A percentile compares a stretch with the other conserved stretches of the same genome.
Conservation (phyloP, 768 basidiomycete species). For the Polyporus arcularius region DNA sequence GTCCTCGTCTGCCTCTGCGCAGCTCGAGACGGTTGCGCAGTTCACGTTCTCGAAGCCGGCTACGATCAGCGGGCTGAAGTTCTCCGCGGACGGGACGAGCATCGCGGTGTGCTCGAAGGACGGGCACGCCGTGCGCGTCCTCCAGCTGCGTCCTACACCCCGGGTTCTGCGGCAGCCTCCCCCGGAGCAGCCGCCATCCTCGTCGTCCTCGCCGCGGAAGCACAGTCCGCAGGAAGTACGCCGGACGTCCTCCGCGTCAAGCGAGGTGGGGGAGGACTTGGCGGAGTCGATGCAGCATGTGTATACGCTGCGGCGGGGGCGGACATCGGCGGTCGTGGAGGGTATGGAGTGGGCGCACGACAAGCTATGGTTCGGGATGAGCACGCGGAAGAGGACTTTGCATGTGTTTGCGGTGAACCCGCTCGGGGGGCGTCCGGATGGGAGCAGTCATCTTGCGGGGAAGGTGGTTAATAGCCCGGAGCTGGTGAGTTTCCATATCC, state of each 20-base stretch:
- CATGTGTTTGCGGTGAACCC: constrained; percentile 81
- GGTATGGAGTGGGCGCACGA: constrained; percentile 53
- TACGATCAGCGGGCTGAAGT: constrained; percentile 47
- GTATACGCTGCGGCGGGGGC: constrained; percentile 72
- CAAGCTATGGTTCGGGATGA: constrained; percentile 69
- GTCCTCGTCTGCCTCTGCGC: constrained; percentile 16
- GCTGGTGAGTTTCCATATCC: constrained; percentile 39
- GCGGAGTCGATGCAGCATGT: constrained; percentile 48
- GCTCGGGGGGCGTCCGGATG: constrained; percentile 69
- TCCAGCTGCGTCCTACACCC: constrained; percentile 38
- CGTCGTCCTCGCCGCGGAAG: neutral
- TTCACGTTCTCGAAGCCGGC: constrained; percentile 51
- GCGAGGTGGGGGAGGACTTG: constrained; percentile 3
- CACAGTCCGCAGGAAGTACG: neutral
- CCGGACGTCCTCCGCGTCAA: neutral
- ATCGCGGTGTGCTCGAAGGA: constrained; percentile 53
- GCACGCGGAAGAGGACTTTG: constrained; percentile 61
- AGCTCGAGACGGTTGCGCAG: constrained; percentile 42
- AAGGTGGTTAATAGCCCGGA: constrained; percentile 55
- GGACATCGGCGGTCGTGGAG: constrained; percentile 66
- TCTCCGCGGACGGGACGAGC: constrained; percentile 55
- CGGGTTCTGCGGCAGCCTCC: constrained; percentile 20
- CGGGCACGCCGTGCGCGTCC: constrained; percentile 55
- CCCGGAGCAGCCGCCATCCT: neutral
- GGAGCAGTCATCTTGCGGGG: constrained; percentile 59